Evolutionary conservation across 208 protist genomes (phyloP).

Genomic region (Strigomonas culicis): DNA sequence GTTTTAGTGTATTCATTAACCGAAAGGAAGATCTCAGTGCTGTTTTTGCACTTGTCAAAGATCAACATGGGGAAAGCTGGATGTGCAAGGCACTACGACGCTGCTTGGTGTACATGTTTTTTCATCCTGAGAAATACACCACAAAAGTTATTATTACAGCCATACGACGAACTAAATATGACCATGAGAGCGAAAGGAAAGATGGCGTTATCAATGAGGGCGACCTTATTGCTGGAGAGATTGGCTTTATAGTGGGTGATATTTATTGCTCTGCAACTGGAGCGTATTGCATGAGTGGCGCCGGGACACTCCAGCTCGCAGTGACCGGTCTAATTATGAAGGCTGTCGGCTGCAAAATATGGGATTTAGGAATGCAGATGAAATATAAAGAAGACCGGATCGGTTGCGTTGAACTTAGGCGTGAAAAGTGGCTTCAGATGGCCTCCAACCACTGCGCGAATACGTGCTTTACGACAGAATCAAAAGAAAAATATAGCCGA

Average conservation of each 20-base stretch:
- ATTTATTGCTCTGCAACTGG: slow-evolving; percentile 84
- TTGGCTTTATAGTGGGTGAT: slow-evolving; percentile 80
- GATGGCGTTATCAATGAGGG: slow-evolving; percentile 35
- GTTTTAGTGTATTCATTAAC: slow-evolving; percentile 75
- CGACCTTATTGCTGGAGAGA: slow-evolving; percentile 65
- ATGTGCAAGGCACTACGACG: slow-evolving; percentile 63
- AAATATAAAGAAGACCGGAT: slow-evolving; percentile 61
- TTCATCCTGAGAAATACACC: slow-evolving; percentile 34
- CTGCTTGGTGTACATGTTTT: slow-evolving; percentile 70
- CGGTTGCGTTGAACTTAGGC: slow-evolving; percentile 27
- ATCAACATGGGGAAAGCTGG: slow-evolving; percentile 84
- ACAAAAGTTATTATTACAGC: slow-evolving; percentile 75
- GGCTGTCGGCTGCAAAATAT: slow-evolving; percentile 52
- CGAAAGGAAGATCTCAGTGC: slow-evolving; percentile 51
- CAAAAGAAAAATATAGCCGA: slow-evolving; percentile 1
- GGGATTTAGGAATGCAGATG: slow-evolving; percentile 90
- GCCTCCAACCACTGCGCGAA: slow-evolving; percentile 13
- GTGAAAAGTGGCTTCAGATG: slow-evolving; percentile 45
- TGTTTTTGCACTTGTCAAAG: slow-evolving; percentile 52
- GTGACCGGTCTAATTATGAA: slow-evolving; percentile 45
- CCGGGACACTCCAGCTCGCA: slow-evolving; percentile 66
- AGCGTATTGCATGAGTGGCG: slow-evolving; percentile 65
- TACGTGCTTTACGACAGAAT: background rate
- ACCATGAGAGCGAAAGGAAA: background rate
- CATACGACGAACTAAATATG: slow-evolving; percentile 51